phyloP scores from a whole-genome alignment of 805 yeast species.

The baker's yeast (Saccharomyces cerevisiae) region DNA sequence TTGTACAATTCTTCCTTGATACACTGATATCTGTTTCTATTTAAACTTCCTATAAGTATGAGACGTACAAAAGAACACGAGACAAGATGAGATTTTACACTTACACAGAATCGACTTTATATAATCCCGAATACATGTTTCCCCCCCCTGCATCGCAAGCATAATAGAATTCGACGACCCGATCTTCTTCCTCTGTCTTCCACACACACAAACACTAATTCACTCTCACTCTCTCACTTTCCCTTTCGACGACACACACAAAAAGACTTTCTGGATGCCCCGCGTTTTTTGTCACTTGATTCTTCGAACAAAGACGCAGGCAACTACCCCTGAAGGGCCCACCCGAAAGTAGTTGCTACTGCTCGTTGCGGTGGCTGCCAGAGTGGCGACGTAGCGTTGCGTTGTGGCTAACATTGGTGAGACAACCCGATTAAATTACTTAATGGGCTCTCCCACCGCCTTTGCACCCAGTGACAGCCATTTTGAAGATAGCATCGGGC shows the following conservation, averaged over 20 bases:
- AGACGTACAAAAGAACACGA: neutral
- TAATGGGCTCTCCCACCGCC: neutral
- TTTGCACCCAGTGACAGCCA: neutral
- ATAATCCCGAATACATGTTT: neutral
- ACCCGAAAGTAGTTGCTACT: neutral
- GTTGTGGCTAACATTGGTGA: neutral
- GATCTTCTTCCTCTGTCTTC: neutral
- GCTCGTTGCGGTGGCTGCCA: neutral
- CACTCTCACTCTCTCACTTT: neutral
- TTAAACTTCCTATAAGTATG: neutral
- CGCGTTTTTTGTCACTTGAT: neutral
- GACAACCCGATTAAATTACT: neutral
- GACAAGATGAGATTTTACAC: neutral
- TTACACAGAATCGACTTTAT: neutral
- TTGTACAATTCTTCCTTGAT: neutral
- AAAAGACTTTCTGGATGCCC: neutral
- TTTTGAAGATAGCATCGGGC: neutral
- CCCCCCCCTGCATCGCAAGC: neutral
- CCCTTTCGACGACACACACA: neutral
- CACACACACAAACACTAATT: neutral
- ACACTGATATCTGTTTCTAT: neutral
- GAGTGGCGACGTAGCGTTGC: neutral
- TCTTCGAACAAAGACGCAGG: neutral
- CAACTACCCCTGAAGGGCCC: neutral
- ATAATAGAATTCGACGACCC: neutral